Conservation (phyloP, 257 asterid genomes). For the Nicotiana benthamiana region DNA sequence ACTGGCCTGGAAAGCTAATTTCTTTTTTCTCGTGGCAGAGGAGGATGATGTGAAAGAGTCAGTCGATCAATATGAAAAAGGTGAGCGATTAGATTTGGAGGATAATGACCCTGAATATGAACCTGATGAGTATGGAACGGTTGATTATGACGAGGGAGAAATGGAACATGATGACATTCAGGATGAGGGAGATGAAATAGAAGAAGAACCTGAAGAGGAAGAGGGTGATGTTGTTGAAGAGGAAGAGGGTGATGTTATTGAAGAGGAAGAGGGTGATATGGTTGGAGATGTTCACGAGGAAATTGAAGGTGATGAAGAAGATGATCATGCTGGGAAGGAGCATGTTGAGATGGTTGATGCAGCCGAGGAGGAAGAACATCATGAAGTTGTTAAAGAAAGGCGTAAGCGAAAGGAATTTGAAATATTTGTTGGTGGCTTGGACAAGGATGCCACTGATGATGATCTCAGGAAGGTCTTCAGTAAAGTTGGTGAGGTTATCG, state of each 20-base stretch:
- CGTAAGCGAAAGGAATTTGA: slow-evolving; percentile 96
- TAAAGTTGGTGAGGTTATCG: slow-evolving; percentile 85
- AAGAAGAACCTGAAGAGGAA: slow-evolving; percentile 50
- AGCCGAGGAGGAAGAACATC: slow-evolving; percentile 89
- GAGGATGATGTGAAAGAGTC: slow-evolving; percentile 46
- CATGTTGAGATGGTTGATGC: slow-evolving; percentile 53
- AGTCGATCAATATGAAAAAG: slow-evolving; percentile 67
- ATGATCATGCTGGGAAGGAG: slow-evolving; percentile 40
- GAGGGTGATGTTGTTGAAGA: slow-evolving; percentile 57
- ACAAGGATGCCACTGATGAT: slow-evolving; percentile 94
- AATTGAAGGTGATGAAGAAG: slow-evolving; percentile 64
- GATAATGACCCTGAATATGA: slow-evolving; percentile 95
- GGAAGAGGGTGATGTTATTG: slow-evolving; percentile 57
- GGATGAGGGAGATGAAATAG: slow-evolving; percentile 50
- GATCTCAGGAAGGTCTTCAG: slow-evolving; percentile 82
- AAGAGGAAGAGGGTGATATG: slow-evolving; percentile 33
- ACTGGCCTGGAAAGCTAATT: neutral
- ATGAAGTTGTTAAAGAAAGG: slow-evolving; percentile 71
- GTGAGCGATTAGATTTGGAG: slow-evolving; percentile 88
- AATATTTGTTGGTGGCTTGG: slow-evolving; percentile 94
- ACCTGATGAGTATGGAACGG: slow-evolving; percentile 75
- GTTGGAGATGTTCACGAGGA: slow-evolving; percentile 54
- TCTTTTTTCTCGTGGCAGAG: slow-evolving; percentile 41
- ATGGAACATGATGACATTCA: slow-evolving; percentile 53
- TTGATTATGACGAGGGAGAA: slow-evolving; percentile 82